phyloP scores from a whole-genome alignment of 2,329 filamentous ascomycete genomes.

The Dothidotthia symphoricarpi region DNA sequence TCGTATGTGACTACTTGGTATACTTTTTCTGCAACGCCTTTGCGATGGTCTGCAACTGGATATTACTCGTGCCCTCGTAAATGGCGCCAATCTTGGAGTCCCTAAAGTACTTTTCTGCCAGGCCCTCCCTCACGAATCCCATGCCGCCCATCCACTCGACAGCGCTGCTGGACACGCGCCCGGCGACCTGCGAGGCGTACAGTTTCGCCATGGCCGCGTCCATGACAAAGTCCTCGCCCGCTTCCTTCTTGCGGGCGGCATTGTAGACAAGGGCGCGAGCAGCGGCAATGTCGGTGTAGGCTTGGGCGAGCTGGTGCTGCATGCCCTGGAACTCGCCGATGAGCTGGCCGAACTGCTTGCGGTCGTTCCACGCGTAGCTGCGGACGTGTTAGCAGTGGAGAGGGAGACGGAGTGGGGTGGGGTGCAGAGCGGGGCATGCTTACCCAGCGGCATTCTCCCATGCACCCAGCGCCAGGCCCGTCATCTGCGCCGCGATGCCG shows the following conservation, averaged over 20 bases:
- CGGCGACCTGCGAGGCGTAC: conserved; percentile 88
- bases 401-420: neutral
- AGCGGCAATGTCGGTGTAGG: conserved; percentile 88
- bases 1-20: conserved; percentile 58
- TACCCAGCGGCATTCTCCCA: conserved; percentile 89
- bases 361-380: conserved; percentile 95
- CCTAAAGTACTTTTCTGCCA: conserved; percentile 96
- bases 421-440: too few species aligned
- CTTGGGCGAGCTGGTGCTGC: conserved; percentile 97
- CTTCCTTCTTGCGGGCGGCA: conserved; percentile 95
- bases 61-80: conserved; percentile 86
- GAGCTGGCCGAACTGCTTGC: conserved; percentile 90
- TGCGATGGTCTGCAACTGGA: conserved; percentile 69
- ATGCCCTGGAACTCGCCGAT: conserved; percentile 98
- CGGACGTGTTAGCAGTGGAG: conserved; percentile 9
- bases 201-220: conserved; percentile 99
- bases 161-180: conserved; percentile 77
- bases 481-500: conserved; percentile 98
- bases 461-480: conserved; percentile 86
- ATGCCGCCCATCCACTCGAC: conserved; percentile 99
- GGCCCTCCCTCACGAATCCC: conserved; percentile 94
- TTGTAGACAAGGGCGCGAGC: conserved; percentile 94
- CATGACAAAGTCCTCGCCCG: conserved; percentile 88
- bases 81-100: conserved; percentile 99
- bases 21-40: conserved; percentile 69